Percentiles rank a stretch among this genome's conserved stretches.
Evolutionary conservation across 495 filamentous ascomycete genomes (phyloP).

Genomic region (Penicillium flavigenum): DNA sequence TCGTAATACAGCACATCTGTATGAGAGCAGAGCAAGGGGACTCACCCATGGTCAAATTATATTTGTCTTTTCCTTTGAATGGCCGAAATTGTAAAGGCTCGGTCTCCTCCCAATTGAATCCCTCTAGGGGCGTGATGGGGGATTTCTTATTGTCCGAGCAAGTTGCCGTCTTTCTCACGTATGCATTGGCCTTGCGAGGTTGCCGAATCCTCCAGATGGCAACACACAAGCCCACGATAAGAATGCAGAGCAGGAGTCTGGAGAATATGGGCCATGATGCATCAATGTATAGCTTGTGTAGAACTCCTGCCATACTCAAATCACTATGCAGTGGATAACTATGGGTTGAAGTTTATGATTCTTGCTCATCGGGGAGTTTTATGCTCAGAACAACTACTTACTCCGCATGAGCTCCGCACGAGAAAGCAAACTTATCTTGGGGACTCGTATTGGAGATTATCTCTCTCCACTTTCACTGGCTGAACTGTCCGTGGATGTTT

Average conservation of each 20-base stretch:
- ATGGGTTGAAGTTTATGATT: neutral
- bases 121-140: conserved; percentile 51
- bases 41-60: conserved; percentile 71
- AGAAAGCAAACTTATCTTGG: neutral
- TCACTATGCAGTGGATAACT: neutral
- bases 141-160: conserved; percentile 14
- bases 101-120: conserved; percentile 61
- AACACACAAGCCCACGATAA: conserved; percentile 2
- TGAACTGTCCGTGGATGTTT: conserved; percentile 11
- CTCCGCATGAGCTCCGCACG: conserved; percentile 14
- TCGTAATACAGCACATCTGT: conserved; percentile 5
- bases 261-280: neutral
- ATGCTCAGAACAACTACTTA: neutral
- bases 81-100: conserved; percentile 61
- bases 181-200: neutral
- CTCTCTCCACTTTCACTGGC: conserved; percentile 12
- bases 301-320: neutral
- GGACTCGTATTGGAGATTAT: neutral
- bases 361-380: neutral
- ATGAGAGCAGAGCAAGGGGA: neutral
- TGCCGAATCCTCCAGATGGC: conserved; percentile 4
- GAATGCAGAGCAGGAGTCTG: neutral
- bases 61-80: conserved; percentile 61
- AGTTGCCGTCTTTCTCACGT: neutral
- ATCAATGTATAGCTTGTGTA: neutral